These are phyloP conservation scores for Sutorius eximius DNA, from an alignment of 1,284 basidiomycete genomes.

Conservation along the genomic window DNA sequence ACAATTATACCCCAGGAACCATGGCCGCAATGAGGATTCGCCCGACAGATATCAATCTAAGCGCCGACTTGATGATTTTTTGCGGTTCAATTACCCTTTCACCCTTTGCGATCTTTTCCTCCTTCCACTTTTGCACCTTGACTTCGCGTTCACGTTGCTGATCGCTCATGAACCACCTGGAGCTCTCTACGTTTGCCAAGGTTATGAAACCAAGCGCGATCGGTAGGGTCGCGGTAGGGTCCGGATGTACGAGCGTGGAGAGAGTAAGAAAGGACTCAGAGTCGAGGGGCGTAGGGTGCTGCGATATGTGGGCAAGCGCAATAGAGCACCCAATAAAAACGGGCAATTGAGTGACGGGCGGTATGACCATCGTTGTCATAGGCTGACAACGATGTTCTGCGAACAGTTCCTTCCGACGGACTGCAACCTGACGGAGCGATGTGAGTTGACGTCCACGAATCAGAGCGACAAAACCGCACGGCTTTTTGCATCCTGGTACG, in stretches of 20 bases:
- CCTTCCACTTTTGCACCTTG: constrained; percentile 44
- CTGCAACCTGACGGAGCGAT: constrained; percentile 45
- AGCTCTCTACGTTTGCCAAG: constrained; percentile 76
- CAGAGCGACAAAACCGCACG: constrained; percentile 32
- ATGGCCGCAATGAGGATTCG: constrained; percentile 77
- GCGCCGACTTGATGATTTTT: constrained; percentile 57
- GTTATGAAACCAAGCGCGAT: constrained; percentile 72
- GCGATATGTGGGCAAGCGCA: constrained; percentile 56
- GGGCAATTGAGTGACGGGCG: constrained; percentile 69
- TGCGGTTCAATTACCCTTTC: constrained; percentile 48
- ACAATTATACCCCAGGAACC: constrained; percentile 69
- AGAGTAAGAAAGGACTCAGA: constrained; percentile 74
- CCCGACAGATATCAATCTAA: constrained; percentile 64
- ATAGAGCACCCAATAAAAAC: constrained; percentile 68
- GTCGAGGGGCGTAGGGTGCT: constrained; percentile 64
- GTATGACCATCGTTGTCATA: constrained; percentile 57
- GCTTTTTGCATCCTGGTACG: constrained; percentile 46
- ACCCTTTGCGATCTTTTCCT: constrained; percentile 46
- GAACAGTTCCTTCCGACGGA: constrained; percentile 59
- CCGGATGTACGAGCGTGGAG: constrained; percentile 66
- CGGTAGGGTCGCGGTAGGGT: constrained; percentile 69
- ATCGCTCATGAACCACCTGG: constrained; percentile 64
- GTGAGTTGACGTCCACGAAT: constrained; percentile 3
- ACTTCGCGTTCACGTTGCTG: constrained; percentile 45
- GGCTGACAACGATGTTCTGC: constrained; percentile 59